A percentile compares a stretch with the other conserved stretches of the same genome.
These are phyloP conservation scores for Nymphaea thermarum DNA, from an alignment of 164 flowering plant genomes.

Conservation along the genomic window DNA sequence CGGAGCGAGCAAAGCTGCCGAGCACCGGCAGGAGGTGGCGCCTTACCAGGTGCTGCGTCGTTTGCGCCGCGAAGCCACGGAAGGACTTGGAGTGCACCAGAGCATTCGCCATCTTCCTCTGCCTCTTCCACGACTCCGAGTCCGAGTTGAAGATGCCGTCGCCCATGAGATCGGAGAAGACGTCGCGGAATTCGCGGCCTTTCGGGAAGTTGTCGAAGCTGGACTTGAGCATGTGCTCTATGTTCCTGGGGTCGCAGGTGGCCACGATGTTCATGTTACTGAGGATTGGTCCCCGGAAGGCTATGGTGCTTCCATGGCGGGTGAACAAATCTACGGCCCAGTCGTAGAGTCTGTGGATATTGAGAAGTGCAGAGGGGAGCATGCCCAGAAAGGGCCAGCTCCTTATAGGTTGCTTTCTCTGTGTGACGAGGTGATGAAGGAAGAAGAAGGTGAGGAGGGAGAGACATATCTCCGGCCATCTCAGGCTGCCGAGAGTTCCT, in stretches of 20 bases:
- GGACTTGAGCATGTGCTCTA: conserved; percentile 18
- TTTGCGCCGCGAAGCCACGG: not conserved
- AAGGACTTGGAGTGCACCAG: conserved; percentile 3
- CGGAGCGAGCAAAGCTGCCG: not conserved
- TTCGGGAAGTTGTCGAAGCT: conserved; percentile 27
- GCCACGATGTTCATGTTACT: conserved; percentile 9
- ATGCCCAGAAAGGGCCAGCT: conserved; percentile 14
- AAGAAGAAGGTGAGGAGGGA: conserved; percentile 1
- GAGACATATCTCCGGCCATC: not conserved
- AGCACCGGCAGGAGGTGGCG: conserved; percentile 8
- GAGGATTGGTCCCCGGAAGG: conserved; percentile 16
- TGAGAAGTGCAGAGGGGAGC: conserved; percentile 13
- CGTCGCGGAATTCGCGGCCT: conserved; percentile 19
- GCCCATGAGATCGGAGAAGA: conserved; percentile 29
- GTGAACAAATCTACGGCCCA: conserved; percentile 1
- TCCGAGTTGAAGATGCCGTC: conserved; percentile 37
- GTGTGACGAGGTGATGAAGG: not conserved
- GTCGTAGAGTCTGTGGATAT: conserved; percentile 7
- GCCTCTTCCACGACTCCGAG: conserved; percentile 5
- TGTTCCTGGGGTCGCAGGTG: conserved; percentile 23
- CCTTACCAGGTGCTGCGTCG: not conserved
- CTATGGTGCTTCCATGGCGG: conserved; percentile 7
- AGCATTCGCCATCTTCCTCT: conserved; percentile 8
- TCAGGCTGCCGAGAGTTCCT: too few species aligned
- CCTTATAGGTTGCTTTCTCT: not conserved